phyloP scores from a whole-genome alignment of 2,329 filamentous ascomycete genomes.

The Aureobasidium sp. region DNA sequence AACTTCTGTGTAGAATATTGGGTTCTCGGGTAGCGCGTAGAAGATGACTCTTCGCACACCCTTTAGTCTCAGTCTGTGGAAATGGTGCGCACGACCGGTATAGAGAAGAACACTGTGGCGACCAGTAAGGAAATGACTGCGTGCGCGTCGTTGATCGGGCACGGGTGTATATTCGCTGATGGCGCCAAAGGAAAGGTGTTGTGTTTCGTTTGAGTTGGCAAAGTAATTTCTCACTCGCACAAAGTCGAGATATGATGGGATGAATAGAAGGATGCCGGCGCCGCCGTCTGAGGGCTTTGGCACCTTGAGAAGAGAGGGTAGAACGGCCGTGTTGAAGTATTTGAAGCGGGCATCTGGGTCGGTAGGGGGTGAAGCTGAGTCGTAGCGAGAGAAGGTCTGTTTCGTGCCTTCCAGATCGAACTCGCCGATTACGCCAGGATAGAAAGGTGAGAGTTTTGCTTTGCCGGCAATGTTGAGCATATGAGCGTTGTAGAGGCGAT shows the following conservation, averaged over 20 bases:
- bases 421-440: slow-evolving; percentile 66
- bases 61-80: slow-evolving; percentile 74
- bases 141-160: slow-evolving; percentile 71
- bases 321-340: slow-evolving; percentile 76
- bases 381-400: slow-evolving; percentile 87
- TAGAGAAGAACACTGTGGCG: slow-evolving; percentile 80
- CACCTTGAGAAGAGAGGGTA: slow-evolving; percentile 67
- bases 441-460: slow-evolving; percentile 60
- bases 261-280: slow-evolving; percentile 72
- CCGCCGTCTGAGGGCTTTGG: slow-evolving; percentile 49
- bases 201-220: slow-evolving; percentile 56
- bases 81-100: slow-evolving; percentile 94
- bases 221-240: slow-evolving; percentile 90
- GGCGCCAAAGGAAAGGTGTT: slow-evolving; percentile 64
- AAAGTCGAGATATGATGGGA: slow-evolving; percentile 92
- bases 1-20: slow-evolving; percentile 70
- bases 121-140: slow-evolving; percentile 80
- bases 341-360: slow-evolving; percentile 88
- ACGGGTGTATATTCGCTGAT: slow-evolving; percentile 83
- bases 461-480: slow-evolving; percentile 79
- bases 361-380: slow-evolving; percentile 58
- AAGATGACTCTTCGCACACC: slow-evolving; percentile 81
- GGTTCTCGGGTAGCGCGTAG: slow-evolving; percentile 87
- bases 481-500: slow-evolving; percentile 66
- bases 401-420: slow-evolving; percentile 54